Conservation (phyloP, 2,329 filamentous ascomycete genomes). For the Fusarium sp. region DNA sequence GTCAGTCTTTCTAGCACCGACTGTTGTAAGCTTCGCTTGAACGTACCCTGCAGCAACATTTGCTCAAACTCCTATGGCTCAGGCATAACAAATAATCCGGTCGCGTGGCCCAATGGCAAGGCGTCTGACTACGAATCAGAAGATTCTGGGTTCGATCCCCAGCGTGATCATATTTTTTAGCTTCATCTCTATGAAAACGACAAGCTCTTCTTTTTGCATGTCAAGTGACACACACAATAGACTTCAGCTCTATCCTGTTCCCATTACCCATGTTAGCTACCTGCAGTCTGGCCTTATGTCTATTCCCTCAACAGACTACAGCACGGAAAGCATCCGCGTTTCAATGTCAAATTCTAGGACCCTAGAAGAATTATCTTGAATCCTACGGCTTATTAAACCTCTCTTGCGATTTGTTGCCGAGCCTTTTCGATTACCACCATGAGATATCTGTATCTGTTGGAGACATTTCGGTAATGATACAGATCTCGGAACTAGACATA, state of each 20-base stretch:
- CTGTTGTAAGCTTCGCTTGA: not conserved
- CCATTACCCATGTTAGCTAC: too few species aligned
- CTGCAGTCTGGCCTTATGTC: too few species aligned
- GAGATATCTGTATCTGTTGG: not conserved
- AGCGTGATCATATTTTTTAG: slow-evolving; percentile 22
- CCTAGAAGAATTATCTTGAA: too few species aligned
- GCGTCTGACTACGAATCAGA: slow-evolving; percentile 40
- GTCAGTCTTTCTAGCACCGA: not conserved
- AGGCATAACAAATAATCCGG: not conserved
- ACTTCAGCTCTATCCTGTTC: too few species aligned
- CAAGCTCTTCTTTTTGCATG: not conserved
- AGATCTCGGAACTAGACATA: not conserved
- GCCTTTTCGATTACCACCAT: not conserved
- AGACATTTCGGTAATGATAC: not conserved
- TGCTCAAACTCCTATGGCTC: accelerated
- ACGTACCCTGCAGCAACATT: not conserved
- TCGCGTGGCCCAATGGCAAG: slow-evolving; percentile 37
- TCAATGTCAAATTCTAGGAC: too few species aligned
- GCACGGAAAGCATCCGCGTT: not conserved
- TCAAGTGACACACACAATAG: too few species aligned
- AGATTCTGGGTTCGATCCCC: slow-evolving; percentile 39
- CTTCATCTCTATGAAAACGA: accelerated
- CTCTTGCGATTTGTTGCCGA: not conserved
- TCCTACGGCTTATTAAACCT: too few species aligned
- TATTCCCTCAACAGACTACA: not conserved